Evolutionary conservation across 192 early-diverging fungal species (phyloP).

Genomic region (Paraglomus brasilianum): DNA sequence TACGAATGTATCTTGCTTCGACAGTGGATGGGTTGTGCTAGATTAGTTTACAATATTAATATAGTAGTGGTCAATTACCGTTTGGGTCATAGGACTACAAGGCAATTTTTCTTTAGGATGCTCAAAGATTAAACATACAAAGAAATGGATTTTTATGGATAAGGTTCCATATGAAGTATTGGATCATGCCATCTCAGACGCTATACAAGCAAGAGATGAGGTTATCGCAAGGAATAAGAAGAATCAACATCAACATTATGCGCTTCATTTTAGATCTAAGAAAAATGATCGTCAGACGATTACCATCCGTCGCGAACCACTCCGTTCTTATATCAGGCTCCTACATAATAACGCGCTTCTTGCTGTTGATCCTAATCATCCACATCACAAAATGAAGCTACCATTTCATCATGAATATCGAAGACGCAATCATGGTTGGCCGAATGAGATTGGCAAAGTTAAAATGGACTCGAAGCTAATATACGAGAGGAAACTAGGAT

Average conservation of each 20-base stretch:
- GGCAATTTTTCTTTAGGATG: conserved; percentile 18
- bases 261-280: too few species aligned
- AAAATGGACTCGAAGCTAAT: conserved; percentile 15
- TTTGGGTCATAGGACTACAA: neutral
- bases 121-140: conserved; percentile 12
- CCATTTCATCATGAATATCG: conserved; percentile 10
- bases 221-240: conserved; percentile 1
- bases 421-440: conserved; percentile 17
- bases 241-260: too few species aligned
- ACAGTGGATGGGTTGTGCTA: too few species aligned
- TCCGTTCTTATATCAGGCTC: too few species aligned
- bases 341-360: too few species aligned
- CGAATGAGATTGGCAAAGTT: conserved; percentile 17
- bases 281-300: too few species aligned
- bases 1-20: too few species aligned
- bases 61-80: neutral
- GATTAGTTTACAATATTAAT: too few species aligned
- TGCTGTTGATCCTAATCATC: too few species aligned
- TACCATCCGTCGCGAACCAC: too few species aligned
- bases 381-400: conserved; percentile 2
- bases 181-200: neutral
- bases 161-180: conserved; percentile 6
- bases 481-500: conserved; percentile 20
- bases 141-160: neutral
- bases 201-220: conserved; percentile 1